Base-by-base conservation (phyloP, 352 stramenopile genomes). In the Phytophthora litchii region DNA sequence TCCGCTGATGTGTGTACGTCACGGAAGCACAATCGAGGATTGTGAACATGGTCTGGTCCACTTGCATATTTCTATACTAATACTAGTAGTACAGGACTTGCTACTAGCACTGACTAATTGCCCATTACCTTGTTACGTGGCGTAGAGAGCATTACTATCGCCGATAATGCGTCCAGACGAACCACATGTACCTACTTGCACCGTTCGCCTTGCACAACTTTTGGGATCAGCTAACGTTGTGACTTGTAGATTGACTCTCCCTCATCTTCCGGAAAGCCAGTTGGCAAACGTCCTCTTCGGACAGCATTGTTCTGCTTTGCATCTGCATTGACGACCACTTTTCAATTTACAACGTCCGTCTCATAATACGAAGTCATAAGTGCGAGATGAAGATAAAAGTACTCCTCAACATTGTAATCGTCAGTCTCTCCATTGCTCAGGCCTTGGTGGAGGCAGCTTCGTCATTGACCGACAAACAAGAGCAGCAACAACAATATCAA, bases 401-500 rank as follows among this genome's bases (percentile, higher is more conserved):
- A 17, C 32, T 44, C 1, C 20, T 54, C 1, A 21, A 35, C 20
- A 14, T 54, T 21, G 34, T 20, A 16, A 23, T 53, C 21, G 46
- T 44, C 21, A 16, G 47, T 13, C 20, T 44, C 14, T 21, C 47
- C n/a, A 44, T 35, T n/a, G 20, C 34, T 36, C 32, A 37, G 3
- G 23, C 5, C 23, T 11, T 23, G 43, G 47, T 34, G 11, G 7
- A 42, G 31, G 23, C 25, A 44, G 7, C 8, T 17, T n/a, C 47
- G 23, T 36, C 42, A 14, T 12, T 23, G n/a, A 36, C 21, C 12
- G 17, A 23, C 23, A 54, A 9, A 5, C 32, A 54, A 54, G 20
- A 44, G 23, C 32, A 54, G 14, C 42, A 49, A 20, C 13, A 21
- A 21, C 42, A 49, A n/a, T 25, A 34, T 34, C 34, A 38, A 38